These are phyloP conservation scores for Backusella macrospora DNA, from an alignment of 192 early-diverging fungal species.

Conservation along the genomic window DNA sequence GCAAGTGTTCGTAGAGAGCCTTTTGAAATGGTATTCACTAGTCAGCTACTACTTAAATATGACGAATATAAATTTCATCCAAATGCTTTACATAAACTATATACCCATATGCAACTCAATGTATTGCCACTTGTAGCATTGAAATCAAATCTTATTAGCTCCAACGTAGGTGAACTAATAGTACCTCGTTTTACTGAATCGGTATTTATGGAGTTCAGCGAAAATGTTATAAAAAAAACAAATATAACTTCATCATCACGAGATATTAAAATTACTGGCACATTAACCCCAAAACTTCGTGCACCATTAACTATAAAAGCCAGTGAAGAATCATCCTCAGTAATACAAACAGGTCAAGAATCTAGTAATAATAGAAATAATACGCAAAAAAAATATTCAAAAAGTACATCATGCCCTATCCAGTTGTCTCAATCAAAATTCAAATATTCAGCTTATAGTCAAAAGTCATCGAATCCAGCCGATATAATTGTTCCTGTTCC, in stretches of 20 bases:
- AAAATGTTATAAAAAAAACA: not conserved
- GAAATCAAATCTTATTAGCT: not conserved
- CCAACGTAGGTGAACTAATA: not conserved
- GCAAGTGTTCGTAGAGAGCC: not conserved
- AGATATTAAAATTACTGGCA: not conserved
- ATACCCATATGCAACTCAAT: not conserved
- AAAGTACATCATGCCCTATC: not conserved
- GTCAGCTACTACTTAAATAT: not conserved
- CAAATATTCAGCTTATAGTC: not conserved
- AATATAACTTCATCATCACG: not conserved
- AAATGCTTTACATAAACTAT: not conserved
- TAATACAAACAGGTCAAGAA: not conserved
- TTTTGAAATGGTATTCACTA: not conserved
- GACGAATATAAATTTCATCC: not conserved
- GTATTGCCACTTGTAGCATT: not conserved
- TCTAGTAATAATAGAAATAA: not conserved
- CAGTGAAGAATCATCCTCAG: not conserved
- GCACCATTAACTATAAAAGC: too few relatives aligned
- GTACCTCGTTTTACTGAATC: not conserved
- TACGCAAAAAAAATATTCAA: not conserved
- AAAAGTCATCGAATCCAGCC: not conserved
- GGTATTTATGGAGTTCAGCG: not conserved
- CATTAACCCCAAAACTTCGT: not conserved
- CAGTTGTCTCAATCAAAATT: not conserved
- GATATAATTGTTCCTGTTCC: not conserved